These are phyloP conservation scores for Trichoderma afroharzianum DNA, from an alignment of 2,329 filamentous ascomycete species.

Conservation along the genomic window DNA sequence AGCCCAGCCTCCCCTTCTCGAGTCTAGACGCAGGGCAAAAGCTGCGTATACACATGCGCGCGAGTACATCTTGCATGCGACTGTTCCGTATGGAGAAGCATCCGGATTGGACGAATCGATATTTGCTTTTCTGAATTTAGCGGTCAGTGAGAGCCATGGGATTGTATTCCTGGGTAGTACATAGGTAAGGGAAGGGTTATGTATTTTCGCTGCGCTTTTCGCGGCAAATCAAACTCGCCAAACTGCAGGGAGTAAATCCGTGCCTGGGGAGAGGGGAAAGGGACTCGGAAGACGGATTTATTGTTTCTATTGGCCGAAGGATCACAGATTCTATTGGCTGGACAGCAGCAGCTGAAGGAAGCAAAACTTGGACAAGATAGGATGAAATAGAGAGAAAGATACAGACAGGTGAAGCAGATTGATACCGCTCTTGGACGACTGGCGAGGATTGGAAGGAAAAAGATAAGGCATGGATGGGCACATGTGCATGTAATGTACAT, in stretches of 20 bases:
- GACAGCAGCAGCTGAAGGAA: background rate
- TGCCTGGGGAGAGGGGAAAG: background rate
- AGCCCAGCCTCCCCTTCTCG: background rate
- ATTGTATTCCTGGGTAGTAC: background rate
- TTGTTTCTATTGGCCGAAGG: background rate
- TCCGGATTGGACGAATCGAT: background rate
- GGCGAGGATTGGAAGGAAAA: background rate
- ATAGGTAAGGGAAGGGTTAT: background rate
- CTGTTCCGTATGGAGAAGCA: background rate
- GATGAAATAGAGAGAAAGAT: background rate
- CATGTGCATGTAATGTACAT: background rate
- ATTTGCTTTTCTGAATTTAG: background rate
- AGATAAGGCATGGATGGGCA: background rate
- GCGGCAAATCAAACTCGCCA: background rate
- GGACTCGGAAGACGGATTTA: background rate
- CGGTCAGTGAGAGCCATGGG: background rate
- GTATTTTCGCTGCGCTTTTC: slow-evolving; percentile 7
- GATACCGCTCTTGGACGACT: background rate
- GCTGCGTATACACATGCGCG: background rate
- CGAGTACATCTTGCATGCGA: background rate
- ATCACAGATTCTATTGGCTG: background rate
- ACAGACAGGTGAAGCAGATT: background rate
- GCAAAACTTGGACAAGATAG: background rate
- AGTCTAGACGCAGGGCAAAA: background rate
- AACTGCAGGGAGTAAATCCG: background rate